Conservation (phyloP, 371 early-diverging fungal genomes). For the Lichtheimia corymbifera region DNA sequence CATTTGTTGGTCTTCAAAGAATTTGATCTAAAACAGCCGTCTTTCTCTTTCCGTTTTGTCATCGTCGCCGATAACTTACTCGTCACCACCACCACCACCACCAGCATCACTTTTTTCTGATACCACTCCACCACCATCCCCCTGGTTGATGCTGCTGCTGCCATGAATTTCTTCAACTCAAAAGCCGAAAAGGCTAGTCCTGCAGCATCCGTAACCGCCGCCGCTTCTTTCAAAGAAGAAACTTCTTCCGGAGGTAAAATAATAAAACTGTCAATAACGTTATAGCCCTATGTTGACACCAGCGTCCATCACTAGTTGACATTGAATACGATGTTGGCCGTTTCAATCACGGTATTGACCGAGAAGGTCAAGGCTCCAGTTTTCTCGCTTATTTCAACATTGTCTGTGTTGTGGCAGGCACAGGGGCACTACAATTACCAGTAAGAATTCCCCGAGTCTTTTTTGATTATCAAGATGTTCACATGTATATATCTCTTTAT, state of each 20-base stretch:
- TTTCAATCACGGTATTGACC: conserved; percentile 37
- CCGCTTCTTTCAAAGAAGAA: conserved; percentile 11
- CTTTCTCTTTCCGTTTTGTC: too few species aligned
- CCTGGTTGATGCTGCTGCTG: not conserved
- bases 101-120: not conserved
- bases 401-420: conserved; percentile 78
- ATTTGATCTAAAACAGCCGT: too few species aligned
- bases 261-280: not conserved
- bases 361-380: conserved; percentile 30
- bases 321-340: not conserved
- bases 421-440: conserved; percentile 79
- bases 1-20: too few species aligned
- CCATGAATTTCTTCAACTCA: not conserved
- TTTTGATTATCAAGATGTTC: too few species aligned
- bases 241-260: conserved; percentile 1
- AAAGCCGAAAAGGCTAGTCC: not conserved
- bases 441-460: conserved; percentile 21
- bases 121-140: not conserved
- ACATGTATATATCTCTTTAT: not conserved
- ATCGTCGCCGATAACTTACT: too few species aligned
- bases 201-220: not conserved
- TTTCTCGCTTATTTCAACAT: conserved; percentile 58
- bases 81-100: too few species aligned
- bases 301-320: too few species aligned
- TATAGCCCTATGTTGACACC: too few species aligned